These are phyloP conservation scores for Phaffia tasmanica DNA, from an alignment of 768 basidiomycete species.

Conservation along the genomic window DNA sequence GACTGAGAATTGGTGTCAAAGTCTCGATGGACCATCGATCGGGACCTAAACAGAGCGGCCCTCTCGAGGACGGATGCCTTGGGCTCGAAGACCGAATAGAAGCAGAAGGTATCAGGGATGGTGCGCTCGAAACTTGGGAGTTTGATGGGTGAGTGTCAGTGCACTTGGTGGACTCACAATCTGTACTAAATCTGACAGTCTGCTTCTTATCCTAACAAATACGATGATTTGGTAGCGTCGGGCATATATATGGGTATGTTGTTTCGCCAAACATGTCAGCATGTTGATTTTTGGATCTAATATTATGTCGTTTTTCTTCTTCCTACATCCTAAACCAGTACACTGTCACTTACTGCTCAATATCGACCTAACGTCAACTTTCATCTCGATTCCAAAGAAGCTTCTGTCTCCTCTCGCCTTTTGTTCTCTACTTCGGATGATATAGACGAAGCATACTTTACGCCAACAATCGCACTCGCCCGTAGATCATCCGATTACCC, in stretches of 20 bases:
- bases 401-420: conserved; percentile 10
- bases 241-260: conserved; percentile 20
- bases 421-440: not conserved
- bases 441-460: conserved; percentile 15
- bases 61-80: conserved; percentile 2
- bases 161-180: too few relatives aligned
- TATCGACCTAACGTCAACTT: conserved; percentile 17
- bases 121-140: conserved; percentile 6
- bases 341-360: not conserved
- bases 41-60: not conserved
- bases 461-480: conserved; percentile 10
- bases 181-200: too few relatives aligned
- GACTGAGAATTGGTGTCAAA: conserved; percentile 7
- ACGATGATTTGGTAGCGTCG: not conserved
- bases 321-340: not conserved
- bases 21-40: conserved; percentile 7
- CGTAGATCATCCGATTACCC: not conserved
- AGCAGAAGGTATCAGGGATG: conserved; percentile 4
- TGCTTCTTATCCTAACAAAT: too few relatives aligned
- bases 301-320: not conserved
- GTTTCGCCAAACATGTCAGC: not conserved
- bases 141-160: conserved; percentile 4
- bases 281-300: not conserved
- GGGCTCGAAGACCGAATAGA: conserved; percentile 8
- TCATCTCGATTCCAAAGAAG: conserved; percentile 17